Evolutionary conservation across 1,139 yeast genomes (phyloP), one percentile per base, ranked within the genome.

Genomic region (Fermentozyma sake): DNA sequence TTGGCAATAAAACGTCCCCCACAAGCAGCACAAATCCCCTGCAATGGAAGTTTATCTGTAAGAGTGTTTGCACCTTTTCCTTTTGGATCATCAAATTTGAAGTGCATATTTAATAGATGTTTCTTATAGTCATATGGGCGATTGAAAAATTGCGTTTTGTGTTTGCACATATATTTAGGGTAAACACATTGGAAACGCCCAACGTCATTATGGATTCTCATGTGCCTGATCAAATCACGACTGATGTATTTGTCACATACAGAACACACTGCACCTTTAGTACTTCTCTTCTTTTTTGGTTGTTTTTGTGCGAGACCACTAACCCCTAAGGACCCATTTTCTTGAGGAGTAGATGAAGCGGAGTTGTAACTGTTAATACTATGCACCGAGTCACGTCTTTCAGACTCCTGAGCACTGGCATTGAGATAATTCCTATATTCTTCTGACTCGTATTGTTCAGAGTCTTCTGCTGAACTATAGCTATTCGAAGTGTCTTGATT

Each of bases 101-200:
- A 67, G 38, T 67, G 73, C 38, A 58, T 55, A 35, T 66, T 71
- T 21, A 67, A 51, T 28, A 67, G 47, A 38, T 67, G 73, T 32
- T 67, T 67, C 36, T 67, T 67, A 51, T 62, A 67, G 43, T 67
- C 73, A 39, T 67, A 67, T 2, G 73, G 73, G 23, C 73, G 51
- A 41, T 67, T 67, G 37, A 67, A 67, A 34, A 66, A 54, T 25
- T 66, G 63, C 0, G 71, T 64, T 37, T 63, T 61, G 39, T 67
- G 73, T 35, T 52, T 61, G 44, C 73, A 67, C 55, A 52, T 54
- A 12, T 42, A 46, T 27, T 55, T 55, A 2, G 72, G 72, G 35
- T 58, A 67, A 14, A 65, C 66, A 40, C 73, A 67, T 41, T 60
- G 64, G 35, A 67, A 67, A 12, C 73, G 40, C 2, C 72, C 72